phyloP scores from a whole-genome alignment of 208 protist genomes.

The Endotrypanum monterogeii region DNA sequence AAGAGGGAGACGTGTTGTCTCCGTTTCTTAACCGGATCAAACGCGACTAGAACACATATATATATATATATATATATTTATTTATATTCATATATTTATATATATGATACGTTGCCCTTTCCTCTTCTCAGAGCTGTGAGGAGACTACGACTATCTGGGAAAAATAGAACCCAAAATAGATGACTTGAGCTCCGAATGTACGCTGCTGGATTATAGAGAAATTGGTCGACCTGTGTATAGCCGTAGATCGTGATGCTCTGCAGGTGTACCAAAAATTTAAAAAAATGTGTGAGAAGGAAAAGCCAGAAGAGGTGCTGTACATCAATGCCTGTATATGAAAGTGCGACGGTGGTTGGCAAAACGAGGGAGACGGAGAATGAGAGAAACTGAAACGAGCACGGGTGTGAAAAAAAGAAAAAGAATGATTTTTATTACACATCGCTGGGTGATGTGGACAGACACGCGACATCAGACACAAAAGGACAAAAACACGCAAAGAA shows the following conservation, averaged over 20 bases:
- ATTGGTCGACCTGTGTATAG: not conserved
- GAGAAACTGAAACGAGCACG: not conserved
- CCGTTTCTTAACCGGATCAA: not conserved
- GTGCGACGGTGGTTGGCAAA: not conserved
- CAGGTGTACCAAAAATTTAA: not conserved
- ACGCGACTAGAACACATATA: slow-evolving; percentile 2
- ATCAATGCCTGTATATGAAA: slow-evolving; percentile 1
- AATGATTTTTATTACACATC: not conserved
- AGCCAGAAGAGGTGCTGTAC: not conserved
- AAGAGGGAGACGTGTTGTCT: slow-evolving; percentile 10
- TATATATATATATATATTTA: too few relatives aligned
- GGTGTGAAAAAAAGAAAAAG: not conserved
- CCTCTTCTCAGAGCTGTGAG: not conserved
- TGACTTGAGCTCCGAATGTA: not conserved
- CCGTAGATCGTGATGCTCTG: not conserved
- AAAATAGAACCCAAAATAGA: not conserved
- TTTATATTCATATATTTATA: too few relatives aligned
- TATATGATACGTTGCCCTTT: not conserved
- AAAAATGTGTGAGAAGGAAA: not conserved
- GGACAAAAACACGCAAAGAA: not conserved
- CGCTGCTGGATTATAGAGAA: slow-evolving; percentile 2
- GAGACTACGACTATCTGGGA: not conserved
- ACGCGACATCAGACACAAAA: not conserved
- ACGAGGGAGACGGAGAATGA: not conserved
- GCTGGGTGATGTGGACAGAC: not conserved